Evolutionary conservation across 2,329 filamentous ascomycete species (phyloP).

Genomic region (Pyrenophora tritici-repentis): DNA sequence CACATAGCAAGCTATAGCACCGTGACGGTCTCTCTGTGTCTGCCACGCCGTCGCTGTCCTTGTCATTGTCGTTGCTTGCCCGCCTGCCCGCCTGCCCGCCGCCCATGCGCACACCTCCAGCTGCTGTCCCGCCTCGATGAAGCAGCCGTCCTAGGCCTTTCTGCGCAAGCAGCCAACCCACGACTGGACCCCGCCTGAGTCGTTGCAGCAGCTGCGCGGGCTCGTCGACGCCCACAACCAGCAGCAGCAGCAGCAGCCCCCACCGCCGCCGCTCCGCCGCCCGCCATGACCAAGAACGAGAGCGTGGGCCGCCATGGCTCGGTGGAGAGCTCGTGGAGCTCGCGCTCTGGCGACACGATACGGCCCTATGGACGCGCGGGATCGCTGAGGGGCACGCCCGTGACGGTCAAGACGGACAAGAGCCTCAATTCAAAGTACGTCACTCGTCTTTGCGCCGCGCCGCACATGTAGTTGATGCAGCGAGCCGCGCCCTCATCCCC

Average conservation of each 20-base stretch:
- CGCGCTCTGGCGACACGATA: constrained; percentile 68
- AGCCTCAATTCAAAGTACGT: constrained; percentile 53
- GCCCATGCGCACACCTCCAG: constrained; percentile 27
- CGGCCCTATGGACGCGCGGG: constrained; percentile 51
- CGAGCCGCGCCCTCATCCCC: no score
- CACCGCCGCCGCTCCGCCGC: constrained; percentile 11
- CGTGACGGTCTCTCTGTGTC: no score
- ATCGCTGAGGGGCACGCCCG: constrained; percentile 45
- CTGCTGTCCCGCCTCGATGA: constrained; percentile 42
- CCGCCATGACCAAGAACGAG: constrained; percentile 69
- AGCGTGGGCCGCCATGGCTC: constrained; percentile 68
- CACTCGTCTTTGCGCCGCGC: constrained; percentile 10
- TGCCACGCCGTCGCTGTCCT: neutral
- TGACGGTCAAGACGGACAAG: constrained; percentile 62
- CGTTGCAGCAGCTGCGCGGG: constrained; percentile 14
- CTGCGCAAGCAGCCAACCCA: constrained; percentile 40
- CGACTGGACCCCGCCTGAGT: constrained; percentile 16
- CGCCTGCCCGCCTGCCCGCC: constrained; percentile 1
- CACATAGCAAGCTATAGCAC: no score
- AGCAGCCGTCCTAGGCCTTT: constrained; percentile 45
- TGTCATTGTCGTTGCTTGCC: neutral
- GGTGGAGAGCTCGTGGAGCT: constrained; percentile 68
- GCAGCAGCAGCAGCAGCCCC: constrained; percentile 11
- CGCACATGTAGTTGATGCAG: no score
- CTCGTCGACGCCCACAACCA: constrained; percentile 20